These are phyloP conservation scores for Pythium oligandrum DNA, from an alignment of 352 stramenopile species.

Conservation along the genomic window DNA sequence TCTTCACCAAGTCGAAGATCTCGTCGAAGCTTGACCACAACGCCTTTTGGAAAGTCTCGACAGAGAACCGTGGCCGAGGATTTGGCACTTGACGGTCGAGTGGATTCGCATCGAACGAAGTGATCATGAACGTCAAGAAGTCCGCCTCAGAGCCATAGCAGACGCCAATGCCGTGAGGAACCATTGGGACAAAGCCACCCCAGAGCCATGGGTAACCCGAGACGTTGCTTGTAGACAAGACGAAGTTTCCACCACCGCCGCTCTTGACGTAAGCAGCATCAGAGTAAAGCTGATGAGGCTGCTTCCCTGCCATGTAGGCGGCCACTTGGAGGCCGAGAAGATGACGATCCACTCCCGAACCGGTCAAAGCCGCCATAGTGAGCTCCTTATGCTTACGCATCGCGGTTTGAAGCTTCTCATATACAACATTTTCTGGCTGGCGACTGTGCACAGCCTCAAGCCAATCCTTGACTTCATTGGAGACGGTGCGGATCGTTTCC, in stretches of 20 bases:
- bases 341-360: slow-evolving; percentile 86
- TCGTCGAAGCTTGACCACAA: slow-evolving; percentile 56
- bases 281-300: slow-evolving; percentile 71
- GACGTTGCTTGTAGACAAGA: slow-evolving; percentile 94
- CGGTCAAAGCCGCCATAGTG: slow-evolving; percentile 56
- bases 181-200: slow-evolving; percentile 91
- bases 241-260: slow-evolving; percentile 86
- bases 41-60: slow-evolving; percentile 35
- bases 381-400: slow-evolving; percentile 86
- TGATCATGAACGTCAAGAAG: slow-evolving; percentile 92
- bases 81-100: slow-evolving; percentile 14
- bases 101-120: slow-evolving; percentile 59
- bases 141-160: slow-evolving; percentile 91
- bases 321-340: slow-evolving; percentile 90
- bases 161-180: slow-evolving; percentile 89
- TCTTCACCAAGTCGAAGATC: slow-evolving; percentile 37
- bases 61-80: slow-evolving; percentile 25
- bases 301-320: slow-evolving; percentile 63
- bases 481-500: slow-evolving; percentile 80
- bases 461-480: slow-evolving; percentile 73
- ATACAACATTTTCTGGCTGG: slow-evolving; percentile 30
- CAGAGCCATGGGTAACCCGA: slow-evolving; percentile 94
- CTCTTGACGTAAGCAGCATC: slow-evolving; percentile 80
- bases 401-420: slow-evolving; percentile 66
- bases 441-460: slow-evolving; percentile 46